Conservation (phyloP, 202 grass and related monocot genomes). For the Musa balbisiana region DNA sequence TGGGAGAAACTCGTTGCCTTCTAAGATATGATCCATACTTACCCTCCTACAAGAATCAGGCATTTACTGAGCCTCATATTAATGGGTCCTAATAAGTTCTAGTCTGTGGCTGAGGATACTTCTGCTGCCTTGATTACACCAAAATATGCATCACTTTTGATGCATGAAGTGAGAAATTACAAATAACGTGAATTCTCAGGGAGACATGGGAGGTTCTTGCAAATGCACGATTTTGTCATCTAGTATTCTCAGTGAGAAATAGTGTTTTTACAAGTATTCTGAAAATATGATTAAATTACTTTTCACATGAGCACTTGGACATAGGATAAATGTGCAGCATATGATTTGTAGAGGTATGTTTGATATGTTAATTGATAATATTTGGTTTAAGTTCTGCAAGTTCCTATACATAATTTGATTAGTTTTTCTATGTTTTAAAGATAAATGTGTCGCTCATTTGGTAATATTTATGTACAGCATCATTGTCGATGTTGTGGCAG, state of each 20-base stretch:
- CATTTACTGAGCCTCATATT: not conserved
- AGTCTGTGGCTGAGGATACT: not conserved
- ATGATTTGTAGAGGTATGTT: not conserved
- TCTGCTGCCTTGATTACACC: not conserved
- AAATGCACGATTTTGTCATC: not conserved
- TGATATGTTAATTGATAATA: not conserved
- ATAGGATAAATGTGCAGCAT: not conserved
- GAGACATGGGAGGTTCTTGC: too few relatives aligned
- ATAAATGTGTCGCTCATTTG: conserved; percentile 1
- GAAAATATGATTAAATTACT: not conserved
- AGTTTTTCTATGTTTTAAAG: not conserved
- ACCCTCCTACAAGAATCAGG: not conserved
- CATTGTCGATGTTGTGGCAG: conserved; percentile 87
- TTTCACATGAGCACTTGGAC: not conserved
- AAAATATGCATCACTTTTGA: not conserved
- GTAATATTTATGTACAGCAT: conserved; percentile 50
- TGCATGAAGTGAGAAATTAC: not conserved
- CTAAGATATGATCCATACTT: not conserved
- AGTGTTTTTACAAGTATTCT: not conserved
- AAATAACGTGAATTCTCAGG: too few relatives aligned
- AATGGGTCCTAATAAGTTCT: not conserved
- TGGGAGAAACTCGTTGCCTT: not conserved
- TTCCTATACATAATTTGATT: not conserved
- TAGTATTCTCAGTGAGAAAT: too few relatives aligned
- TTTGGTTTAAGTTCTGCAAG: not conserved